Evolutionary conservation across 129 eudicot species (phyloP), one percentile per base, ranked within the genome.

Genomic region (Chrysanthemum seticuspe): DNA sequence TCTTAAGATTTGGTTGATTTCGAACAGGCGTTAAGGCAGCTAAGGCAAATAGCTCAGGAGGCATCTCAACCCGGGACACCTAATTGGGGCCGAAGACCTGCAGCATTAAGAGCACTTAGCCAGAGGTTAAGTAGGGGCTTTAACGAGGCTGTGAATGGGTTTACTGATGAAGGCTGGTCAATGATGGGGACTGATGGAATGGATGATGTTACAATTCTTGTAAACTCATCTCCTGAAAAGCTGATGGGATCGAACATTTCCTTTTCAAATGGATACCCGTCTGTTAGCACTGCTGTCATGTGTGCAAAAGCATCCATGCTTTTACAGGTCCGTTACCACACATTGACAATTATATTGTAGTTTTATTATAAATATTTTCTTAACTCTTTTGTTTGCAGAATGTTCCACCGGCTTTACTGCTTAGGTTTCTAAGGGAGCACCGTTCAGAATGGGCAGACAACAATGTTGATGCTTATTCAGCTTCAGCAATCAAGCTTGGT

Each of bases 251-350:
- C 89, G 55, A 92, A 86, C 70, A 85, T 87, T 54, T 76, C 90
- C 18, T 89, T 85, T 74, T 62, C 84, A 10, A 84, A 88, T 83
- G 98, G 97, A 62, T 90, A 82, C 76, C 86, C 92, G 58, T 76
- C 95, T 73, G 82, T 87, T 72, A 80, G 83, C 78, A 86, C 85
- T 44, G 80, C 92, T 0, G 86, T 93, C 66, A 67, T 93, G 79
- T 89, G 98, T 68, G 95, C 95, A 14, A 93, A 89, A 79, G 96
- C 98, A 4, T 93, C 98, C 0, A 89, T 93, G 98, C 98, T 93
- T 79, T 63, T 93, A 75, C 96, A 93, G 98, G 98, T 93, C 34
- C 77, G 81, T 74, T 16, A 16, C 14, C 34, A 11, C 52, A 48
- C 36, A 3, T 61, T 50, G n/a, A 34, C 5, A 71, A 18, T 70